Evolutionary conservation across 768 basidiomycete species (phyloP).

Genomic region (Rhodotorula kratochvilovae): DNA sequence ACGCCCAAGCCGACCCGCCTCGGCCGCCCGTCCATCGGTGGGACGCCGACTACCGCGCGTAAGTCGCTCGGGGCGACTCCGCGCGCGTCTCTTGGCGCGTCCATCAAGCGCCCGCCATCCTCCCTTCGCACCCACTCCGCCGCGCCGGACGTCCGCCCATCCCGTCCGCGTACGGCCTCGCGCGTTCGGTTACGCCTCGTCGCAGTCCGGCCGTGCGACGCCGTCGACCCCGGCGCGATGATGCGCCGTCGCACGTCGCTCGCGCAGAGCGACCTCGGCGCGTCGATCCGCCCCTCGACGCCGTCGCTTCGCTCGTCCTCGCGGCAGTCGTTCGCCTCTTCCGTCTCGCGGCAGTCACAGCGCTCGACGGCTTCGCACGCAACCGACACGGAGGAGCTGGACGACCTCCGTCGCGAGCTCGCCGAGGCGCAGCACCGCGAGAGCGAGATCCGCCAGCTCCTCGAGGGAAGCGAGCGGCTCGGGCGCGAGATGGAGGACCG

Average conservation of each 20-base stretch:
- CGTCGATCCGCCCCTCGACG: conserved; percentile 4
- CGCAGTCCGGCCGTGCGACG: conserved; percentile 16
- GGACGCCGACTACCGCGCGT: conserved; percentile 21
- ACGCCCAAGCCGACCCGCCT: conserved; percentile 27
- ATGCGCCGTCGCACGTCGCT: conserved; percentile 16
- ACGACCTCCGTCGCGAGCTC: conserved; percentile 52
- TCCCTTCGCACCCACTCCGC: conserved; percentile 17
- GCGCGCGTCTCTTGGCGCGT: neutral
- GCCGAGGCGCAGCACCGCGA: conserved; percentile 40
- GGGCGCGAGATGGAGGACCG: conserved; percentile 45
- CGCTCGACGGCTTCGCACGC: conserved; percentile 60
- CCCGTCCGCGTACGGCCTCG: conserved; percentile 27
- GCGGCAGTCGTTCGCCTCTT: conserved; percentile 34
- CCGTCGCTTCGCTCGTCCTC: conserved; percentile 16
- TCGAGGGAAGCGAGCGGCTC: conserved; percentile 39
- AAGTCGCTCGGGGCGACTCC: conserved; percentile 31
- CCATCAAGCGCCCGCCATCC: conserved; percentile 29
- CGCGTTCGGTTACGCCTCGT: conserved; percentile 20
- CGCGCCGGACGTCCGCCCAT: conserved; percentile 31
- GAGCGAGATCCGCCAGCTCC: conserved; percentile 34
- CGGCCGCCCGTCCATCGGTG: conserved; percentile 27
- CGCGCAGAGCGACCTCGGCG: conserved; percentile 9
- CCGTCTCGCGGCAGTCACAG: conserved; percentile 25
- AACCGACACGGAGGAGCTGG: conserved; percentile 52
- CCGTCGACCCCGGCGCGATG: conserved; percentile 23